Evolutionary conservation across 2,329 filamentous ascomycete genomes (phyloP), one percentile per base, ranked within the genome.

Genomic region (Paraphaeosphaeria minitans): DNA sequence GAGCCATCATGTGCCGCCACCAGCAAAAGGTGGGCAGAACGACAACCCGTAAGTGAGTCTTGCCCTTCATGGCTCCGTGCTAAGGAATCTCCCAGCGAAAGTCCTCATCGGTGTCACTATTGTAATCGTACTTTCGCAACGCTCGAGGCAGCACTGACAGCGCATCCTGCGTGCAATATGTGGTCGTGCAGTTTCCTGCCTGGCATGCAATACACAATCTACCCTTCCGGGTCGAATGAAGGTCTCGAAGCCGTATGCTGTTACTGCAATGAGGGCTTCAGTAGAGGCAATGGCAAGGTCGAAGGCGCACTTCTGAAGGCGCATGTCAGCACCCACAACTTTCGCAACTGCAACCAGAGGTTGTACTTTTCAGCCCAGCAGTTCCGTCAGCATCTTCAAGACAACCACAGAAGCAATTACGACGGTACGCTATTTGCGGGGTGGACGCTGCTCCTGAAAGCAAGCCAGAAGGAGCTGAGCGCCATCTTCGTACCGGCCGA

Each of bases 161-260:
- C 59, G 13, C 67, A 72, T 57, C 64, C 66, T 5, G 41, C 63
- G 4, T 69, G 69, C 51, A 66, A 58, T 0, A 70, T 68, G 67
- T 72, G 64, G 64, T 72, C 67, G 13, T 72, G 67, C 33, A 69
- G 65, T 48, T 71, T 70, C 53, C 52, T 71, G 5, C 64, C 66
- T 3, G 65, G 67, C 29, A 64, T 71, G 59, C 67, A 69, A 37
- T 68, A 70, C 46, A 66, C 69, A 8, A 70, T 71, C 5, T 71
- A 68, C 37, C 67, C 69, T 7, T 57, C 60, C 16, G 59, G 61
- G 4, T 51, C 57, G 1, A 33, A 43, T 21, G 29, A 42, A 16
- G 22, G 61, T 19, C 50, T 63, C 0, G 62, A 66, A 42, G 67
- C 65, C 1, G 56, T 66, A 0, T 71, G 68, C 35, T 71, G 66